Evolutionary conservation across 2,329 filamentous ascomycete genomes (phyloP), one percentile per base, ranked within the genome.

Genomic region (Fusarium kyushuense): DNA sequence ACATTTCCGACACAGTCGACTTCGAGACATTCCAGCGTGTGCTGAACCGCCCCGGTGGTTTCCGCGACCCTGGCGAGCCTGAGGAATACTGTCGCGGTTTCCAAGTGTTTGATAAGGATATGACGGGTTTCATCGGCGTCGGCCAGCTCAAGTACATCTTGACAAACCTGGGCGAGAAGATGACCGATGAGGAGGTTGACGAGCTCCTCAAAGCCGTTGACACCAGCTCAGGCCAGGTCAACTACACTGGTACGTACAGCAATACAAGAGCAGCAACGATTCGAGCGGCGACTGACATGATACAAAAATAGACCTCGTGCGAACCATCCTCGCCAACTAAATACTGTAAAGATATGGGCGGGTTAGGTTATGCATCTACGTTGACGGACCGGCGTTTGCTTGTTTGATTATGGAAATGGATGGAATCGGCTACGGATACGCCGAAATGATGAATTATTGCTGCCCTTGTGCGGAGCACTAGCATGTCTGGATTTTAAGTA

Each of bases 51-150:
- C 96, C 96, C 35, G 94, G 94, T 78, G 96, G 96, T 75, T 99
- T 99, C 91, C 94, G 96, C 79, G 96, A 98, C 76, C 94, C 96
- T 3, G 96, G 96, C 79, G 94, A 97, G 83, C 95, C 96, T 40
- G 95, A 98, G 78, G 95, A 98, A 81, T 99, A 99, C 84, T 97
- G 95, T 82, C 92, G 95, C 67, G 96, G 96, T 57, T 99, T 99
- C 86, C 96, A 99, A 82, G 96, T 99, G 54, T 99, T 99, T 76
- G 96, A 99, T 83, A 99, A 99, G 84, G 96, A 99, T 80, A 92
- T 97, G 89, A 97, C 94, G 63, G 96, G 96, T 53, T 97, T 94
- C 81, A 98, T 99, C 79, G 96, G 95, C 58, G 95, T 98, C 70
- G 96, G 96, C 60, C 96, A 99, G 84, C 88, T 99, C 80, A 92